Evolutionary conservation across 352 stramenopile species (phyloP), one percentile per base, ranked within the genome.

Genomic region (Blastocystis sp.): DNA sequence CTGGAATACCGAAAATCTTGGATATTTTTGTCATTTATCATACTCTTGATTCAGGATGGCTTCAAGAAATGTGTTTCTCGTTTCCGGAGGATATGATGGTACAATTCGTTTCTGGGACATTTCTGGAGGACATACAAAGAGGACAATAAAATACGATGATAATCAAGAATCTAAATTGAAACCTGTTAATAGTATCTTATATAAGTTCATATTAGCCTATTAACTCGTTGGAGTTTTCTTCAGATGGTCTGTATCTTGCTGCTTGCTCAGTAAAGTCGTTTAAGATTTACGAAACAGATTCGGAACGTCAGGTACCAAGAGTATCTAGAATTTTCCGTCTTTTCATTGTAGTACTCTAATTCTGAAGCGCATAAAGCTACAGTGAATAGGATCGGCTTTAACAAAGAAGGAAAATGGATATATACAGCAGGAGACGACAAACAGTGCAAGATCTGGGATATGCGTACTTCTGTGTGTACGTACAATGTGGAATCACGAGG

Each of bases 61-160:
- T 55, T 89, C 78, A 18, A 54, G 50, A 30, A 65, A 64, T 78
- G 78, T 89, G 55, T 9, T 79, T 24, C 30, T 89, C 37, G 78
- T 69, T 20, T 79, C 78, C 11, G 78, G 37, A 54, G 66, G 78
- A 62, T 89, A 89, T 39, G 78, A 89, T 16, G 55, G 30, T 16
- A 45, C 53, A 24, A 89, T 89, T 24, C 78, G 78, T 16, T 89
- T 78, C 56, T 89, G 78, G 78, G 78, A 89, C 76, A 64, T 65
- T n/a, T 89, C 78, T 18, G 78, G 78, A 76, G 78, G 78, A 24
- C 78, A 89, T 53, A 78, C 78, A 34, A 89, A 76, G 26, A 34
- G 56, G 26, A 89, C 78, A 26, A 18, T 89, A 13, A 78, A 89
- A 41, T 89, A 79, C 53, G 56, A 89, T 30, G 78, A 89, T 65